phyloP scores from a whole-genome alignment of 1,284 basidiomycete genomes.

The Cystobasidiaceae sp. region DNA sequence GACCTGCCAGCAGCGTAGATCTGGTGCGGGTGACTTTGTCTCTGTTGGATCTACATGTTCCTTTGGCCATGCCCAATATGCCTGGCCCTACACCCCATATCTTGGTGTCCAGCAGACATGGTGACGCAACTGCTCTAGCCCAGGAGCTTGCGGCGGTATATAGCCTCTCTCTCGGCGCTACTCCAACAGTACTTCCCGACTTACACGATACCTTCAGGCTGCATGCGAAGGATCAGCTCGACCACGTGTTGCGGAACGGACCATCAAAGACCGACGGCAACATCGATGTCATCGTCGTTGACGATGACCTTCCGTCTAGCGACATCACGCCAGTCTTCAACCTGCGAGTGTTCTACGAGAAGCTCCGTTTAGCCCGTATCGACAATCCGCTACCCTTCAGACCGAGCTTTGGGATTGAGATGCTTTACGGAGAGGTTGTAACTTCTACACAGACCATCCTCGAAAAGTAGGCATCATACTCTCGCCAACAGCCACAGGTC shows the following conservation, averaged over 20 bases:
- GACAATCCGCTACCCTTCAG: neutral
- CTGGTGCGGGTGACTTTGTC: constrained; percentile 53
- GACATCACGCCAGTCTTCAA: constrained; percentile 52
- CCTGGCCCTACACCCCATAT: constrained; percentile 35
- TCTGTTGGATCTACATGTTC: constrained; percentile 52
- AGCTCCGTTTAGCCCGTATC: constrained; percentile 36
- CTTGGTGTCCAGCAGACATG: constrained; percentile 29
- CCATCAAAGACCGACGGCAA: constrained; percentile 44
- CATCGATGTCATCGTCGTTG: constrained; percentile 13
- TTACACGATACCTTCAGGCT: constrained; percentile 64
- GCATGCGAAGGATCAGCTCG: constrained; percentile 35
- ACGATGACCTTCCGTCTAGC: constrained; percentile 37
- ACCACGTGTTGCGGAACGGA: neutral
- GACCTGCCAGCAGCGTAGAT: too few species aligned
- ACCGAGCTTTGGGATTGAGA: constrained; percentile 57
- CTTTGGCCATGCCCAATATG: constrained; percentile 17
- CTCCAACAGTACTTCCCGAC: constrained; percentile 35
- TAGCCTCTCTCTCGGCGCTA: neutral
- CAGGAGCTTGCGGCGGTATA: neutral
- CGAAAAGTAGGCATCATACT: constrained; percentile 63
- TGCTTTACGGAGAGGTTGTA: constrained; percentile 82
- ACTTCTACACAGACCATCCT: constrained; percentile 94
- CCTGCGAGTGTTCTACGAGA: constrained; percentile 48
- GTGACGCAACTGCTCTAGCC: constrained; percentile 16
- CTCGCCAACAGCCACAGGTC: neutral